Evolutionary conservation across 495 filamentous ascomycete genomes (phyloP).

Genomic region (Hyaloscypha bicolor): DNA sequence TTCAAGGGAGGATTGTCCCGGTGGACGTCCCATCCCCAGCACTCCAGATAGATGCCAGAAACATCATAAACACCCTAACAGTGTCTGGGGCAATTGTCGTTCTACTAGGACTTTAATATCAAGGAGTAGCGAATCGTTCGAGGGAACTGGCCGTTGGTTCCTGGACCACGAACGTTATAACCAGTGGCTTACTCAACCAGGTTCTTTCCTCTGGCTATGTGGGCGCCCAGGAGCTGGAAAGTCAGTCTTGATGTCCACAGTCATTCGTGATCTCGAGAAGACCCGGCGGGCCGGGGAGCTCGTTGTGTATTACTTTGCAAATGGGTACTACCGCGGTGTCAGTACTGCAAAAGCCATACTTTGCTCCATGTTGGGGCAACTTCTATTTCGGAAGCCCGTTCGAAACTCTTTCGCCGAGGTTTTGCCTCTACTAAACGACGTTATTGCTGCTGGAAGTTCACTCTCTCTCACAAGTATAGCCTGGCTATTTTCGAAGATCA

Average conservation of each 20-base stretch:
- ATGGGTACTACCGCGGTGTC: not conserved
- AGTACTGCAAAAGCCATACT: slow-evolving; percentile 2
- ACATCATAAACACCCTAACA: not conserved
- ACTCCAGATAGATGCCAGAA: not conserved
- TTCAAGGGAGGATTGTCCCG: too few species aligned
- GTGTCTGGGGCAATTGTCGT: not conserved
- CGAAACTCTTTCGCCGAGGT: not conserved
- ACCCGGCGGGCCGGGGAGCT: not conserved
- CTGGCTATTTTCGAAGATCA: not conserved
- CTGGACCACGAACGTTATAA: not conserved
- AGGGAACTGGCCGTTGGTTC: slow-evolving; percentile 2
- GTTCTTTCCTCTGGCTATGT: not conserved
- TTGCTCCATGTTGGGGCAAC: not conserved
- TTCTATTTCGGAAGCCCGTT: not conserved
- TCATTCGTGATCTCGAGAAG: not conserved
- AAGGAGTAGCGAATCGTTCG: not conserved
- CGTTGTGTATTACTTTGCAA: not conserved
- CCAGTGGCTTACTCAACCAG: not conserved
- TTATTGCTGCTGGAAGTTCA: not conserved
- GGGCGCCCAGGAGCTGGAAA: slow-evolving; percentile 17
- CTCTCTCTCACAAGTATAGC: not conserved
- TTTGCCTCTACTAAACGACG: not conserved
- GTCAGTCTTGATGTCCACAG: slow-evolving; percentile 1
- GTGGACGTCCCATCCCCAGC: too few species aligned
- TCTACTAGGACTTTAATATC: not conserved